These are phyloP conservation scores for Pharus latifolius DNA, from an alignment of 176 grass and related monocot genomes.

Conservation along the genomic window DNA sequence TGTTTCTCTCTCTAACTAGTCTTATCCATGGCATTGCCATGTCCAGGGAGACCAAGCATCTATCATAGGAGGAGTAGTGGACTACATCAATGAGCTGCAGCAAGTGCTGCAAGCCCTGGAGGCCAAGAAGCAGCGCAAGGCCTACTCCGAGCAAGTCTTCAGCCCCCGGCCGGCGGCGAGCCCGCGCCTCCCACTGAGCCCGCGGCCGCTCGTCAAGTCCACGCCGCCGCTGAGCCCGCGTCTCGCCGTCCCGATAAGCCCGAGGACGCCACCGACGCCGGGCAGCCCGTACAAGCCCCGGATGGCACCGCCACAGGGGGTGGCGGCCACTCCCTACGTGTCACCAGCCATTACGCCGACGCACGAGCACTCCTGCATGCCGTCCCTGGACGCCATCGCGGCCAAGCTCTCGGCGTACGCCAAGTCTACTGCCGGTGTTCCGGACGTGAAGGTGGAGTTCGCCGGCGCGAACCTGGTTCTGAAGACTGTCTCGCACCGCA, in stretches of 20 bases:
- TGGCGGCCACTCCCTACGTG: not conserved
- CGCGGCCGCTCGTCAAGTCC: slow-evolving; percentile 21
- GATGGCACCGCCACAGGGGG: not conserved
- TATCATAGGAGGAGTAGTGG: slow-evolving; percentile 86
- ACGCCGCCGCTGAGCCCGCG: slow-evolving; percentile 39
- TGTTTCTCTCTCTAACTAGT: too few relatives aligned
- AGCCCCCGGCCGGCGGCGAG: slow-evolving; percentile 41
- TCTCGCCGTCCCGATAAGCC: slow-evolving; percentile 51
- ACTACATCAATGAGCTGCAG: slow-evolving; percentile 95
- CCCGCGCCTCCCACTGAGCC: slow-evolving; percentile 30
- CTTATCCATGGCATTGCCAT: not conserved
- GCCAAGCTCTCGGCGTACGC: slow-evolving; percentile 32
- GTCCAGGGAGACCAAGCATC: slow-evolving; percentile 84
- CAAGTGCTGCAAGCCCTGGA: slow-evolving; percentile 71
- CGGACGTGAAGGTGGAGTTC: slow-evolving; percentile 86
- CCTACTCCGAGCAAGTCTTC: slow-evolving; percentile 42
- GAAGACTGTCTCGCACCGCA: slow-evolving; percentile 61
- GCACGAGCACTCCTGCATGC: slow-evolving; percentile 1
- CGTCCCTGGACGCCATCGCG: slow-evolving; percentile 23
- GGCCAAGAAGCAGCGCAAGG: slow-evolving; percentile 84
- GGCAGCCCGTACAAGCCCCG: slow-evolving; percentile 56
- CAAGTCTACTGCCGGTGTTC: too few relatives aligned
- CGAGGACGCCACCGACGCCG: slow-evolving; percentile 62
- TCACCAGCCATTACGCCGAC: slow-evolving; percentile 25
- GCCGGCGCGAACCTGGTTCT: slow-evolving; percentile 73